A percentile compares a stretch with the other conserved stretches of the same genome.
These are phyloP conservation scores for Carex scoparia DNA, from an alignment of 176 grass and related monocot genomes.

Conservation along the genomic window DNA sequence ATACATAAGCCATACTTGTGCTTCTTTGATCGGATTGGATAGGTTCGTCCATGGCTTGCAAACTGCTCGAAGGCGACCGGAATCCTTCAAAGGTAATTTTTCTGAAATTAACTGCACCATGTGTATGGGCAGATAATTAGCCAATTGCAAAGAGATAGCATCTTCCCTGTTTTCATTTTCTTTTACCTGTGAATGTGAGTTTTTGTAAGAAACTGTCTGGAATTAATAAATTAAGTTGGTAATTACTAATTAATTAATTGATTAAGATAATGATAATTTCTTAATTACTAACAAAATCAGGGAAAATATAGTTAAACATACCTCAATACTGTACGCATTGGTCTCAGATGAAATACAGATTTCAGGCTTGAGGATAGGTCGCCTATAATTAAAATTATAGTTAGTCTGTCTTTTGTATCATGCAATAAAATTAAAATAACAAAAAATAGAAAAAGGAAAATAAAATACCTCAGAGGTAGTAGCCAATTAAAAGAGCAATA, in stretches of 20 bases:
- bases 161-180: neutral
- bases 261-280: neutral
- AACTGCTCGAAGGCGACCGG: neutral
- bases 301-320: neutral
- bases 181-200: neutral
- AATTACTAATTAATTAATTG: neutral
- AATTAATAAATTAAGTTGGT: neutral
- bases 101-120: conserved; percentile 7
- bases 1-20: conserved; percentile 5
- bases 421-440: too few relatives aligned
- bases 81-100: conserved; percentile 10
- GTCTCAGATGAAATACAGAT: neutral
- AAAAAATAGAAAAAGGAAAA: too few relatives aligned
- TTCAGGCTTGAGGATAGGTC: neutral
- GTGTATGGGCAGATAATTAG: conserved; percentile 9
- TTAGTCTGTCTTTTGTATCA: neutral
- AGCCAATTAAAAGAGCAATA: neutral
- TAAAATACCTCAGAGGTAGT: neutral
- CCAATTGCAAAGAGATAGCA: neutral
- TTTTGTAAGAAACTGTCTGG: neutral
- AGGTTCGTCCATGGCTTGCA: conserved; percentile 18
- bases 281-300: neutral
- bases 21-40: neutral
- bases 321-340: neutral
- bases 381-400: neutral